phyloP scores from a whole-genome alignment of 202 grass and related monocot species.

The Schoenoplectus tabernaemontani region DNA sequence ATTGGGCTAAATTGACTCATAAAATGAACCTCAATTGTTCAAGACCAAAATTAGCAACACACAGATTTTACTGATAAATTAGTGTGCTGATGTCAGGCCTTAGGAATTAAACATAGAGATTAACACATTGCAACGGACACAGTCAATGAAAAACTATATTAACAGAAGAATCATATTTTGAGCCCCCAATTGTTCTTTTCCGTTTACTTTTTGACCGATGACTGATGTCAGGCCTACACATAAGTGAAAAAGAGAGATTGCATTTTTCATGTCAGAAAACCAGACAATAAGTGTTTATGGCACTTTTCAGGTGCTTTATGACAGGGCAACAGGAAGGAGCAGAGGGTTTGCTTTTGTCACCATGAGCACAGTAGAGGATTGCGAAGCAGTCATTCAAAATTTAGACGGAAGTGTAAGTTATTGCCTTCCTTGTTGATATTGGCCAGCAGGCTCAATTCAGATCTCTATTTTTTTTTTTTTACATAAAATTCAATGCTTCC shows the following conservation, averaged over 20 bases:
- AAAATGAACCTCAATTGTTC: neutral
- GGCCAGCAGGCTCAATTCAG: neutral
- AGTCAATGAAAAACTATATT: neutral
- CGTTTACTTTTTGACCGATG: neutral
- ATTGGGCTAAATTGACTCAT: neutral
- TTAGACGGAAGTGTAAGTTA: conserved; percentile 67
- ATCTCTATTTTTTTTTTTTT: neutral
- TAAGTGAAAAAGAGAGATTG: neutral
- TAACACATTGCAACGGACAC: neutral
- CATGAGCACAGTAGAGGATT: conserved; percentile 71
- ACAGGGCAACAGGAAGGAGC: conserved; percentile 72
- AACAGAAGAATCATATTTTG: neutral
- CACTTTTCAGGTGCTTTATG: conserved; percentile 65
- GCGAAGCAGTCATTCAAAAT: conserved; percentile 70
- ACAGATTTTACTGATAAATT: neutral
- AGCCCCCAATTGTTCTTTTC: too few relatives aligned
- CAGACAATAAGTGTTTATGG: neutral
- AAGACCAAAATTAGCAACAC: neutral
- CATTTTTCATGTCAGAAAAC: neutral
- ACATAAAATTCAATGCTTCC: neutral
- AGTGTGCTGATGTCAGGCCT: too few relatives aligned
- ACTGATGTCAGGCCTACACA: neutral
- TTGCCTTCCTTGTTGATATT: neutral
- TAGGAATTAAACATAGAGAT: too few relatives aligned
- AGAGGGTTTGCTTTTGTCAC: conserved; percentile 94